These are phyloP conservation scores for Epicoccum nigrum DNA, from an alignment of 2,329 filamentous ascomycete genomes.

Conservation along the genomic window DNA sequence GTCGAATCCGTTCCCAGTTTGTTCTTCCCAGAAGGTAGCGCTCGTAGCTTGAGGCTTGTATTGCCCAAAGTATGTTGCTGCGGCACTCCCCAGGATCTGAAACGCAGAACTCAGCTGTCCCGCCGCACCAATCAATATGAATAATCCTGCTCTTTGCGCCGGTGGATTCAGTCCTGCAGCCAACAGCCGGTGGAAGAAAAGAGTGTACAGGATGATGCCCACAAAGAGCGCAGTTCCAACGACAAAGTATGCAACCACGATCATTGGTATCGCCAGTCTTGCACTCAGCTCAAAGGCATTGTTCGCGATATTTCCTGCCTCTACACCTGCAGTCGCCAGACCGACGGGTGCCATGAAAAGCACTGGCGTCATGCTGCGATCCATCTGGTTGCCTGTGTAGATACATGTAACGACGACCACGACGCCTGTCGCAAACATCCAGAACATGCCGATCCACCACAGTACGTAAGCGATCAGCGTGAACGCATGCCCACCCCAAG, in stretches of 20 bases:
- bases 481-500: constrained; percentile 11
- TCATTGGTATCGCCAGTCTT: constrained; percentile 6
- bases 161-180: constrained; percentile 8
- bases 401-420: constrained; percentile 11
- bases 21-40: constrained; percentile 1
- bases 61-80: neutral
- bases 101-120: constrained; percentile 9
- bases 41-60: constrained; percentile 1
- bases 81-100: constrained; percentile 8
- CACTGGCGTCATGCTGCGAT: constrained; percentile 13
- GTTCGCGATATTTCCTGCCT: constrained; percentile 5
- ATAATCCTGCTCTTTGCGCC: constrained; percentile 9
- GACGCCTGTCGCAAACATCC: constrained; percentile 11
- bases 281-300: constrained; percentile 5
- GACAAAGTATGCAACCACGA: constrained; percentile 10
- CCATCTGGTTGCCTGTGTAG: constrained; percentile 11
- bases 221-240: constrained; percentile 11
- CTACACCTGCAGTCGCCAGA: constrained; percentile 6
- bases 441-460: constrained; percentile 12
- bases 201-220: constrained; percentile 11
- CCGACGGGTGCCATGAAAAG: constrained; percentile 13
- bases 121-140: constrained; percentile 9
- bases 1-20: constrained; percentile 4
- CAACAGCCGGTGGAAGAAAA: constrained; percentile 12
- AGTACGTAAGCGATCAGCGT: constrained; percentile 10